Base-by-base conservation (phyloP, 2,329 filamentous ascomycete genomes). In the Cladosporium sp. region DNA sequence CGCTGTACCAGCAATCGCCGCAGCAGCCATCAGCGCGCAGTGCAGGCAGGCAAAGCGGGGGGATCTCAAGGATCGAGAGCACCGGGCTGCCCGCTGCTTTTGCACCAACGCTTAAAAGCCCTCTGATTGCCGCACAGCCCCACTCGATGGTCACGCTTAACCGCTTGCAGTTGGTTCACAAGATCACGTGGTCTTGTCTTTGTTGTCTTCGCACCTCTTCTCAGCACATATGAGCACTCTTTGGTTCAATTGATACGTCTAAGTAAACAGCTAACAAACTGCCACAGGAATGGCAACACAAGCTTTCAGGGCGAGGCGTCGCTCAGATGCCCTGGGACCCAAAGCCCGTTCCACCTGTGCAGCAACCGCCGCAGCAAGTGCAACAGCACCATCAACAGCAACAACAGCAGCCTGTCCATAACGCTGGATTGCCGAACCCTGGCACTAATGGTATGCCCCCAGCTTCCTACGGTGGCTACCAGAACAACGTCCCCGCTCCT, bases 271-370 rank as follows among this genome's bases (percentile, higher is more conserved):
- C 63, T 65, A 26, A 65, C 56, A 40, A 18, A 23, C 5, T n/a
- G 21, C 12, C 7, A 62, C 76, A 98, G 93, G 91, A 89, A 81
- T 99, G 95, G 95, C 93, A 98, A 83, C 85, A 89, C 73, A 97
- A 96, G 80, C 85, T 99, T 40, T 91, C 93, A 1, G 88, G 88
- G 71, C 88, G 96, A 70, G 88, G 90, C 70, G 90, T 98, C 68
- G 95, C 95, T 67, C 83, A 87, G 65, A 97, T 98, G 77, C 94
- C 95, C 12, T 99, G 95, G 95, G 95, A 99, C 76, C 94, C 95
- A 52, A 89, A 91, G 75, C 89, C 90, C 59, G 89, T 91, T 62
- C 85, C 86, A 61, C 82, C 73, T 10, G 61, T 28, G 49, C 61
- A 55, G 29, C 61, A 56, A 23, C 60, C 33, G 33, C 61, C 33